phyloP scores from a whole-genome alignment of 768 basidiomycete genomes.

The Lactarius evosmus region DNA sequence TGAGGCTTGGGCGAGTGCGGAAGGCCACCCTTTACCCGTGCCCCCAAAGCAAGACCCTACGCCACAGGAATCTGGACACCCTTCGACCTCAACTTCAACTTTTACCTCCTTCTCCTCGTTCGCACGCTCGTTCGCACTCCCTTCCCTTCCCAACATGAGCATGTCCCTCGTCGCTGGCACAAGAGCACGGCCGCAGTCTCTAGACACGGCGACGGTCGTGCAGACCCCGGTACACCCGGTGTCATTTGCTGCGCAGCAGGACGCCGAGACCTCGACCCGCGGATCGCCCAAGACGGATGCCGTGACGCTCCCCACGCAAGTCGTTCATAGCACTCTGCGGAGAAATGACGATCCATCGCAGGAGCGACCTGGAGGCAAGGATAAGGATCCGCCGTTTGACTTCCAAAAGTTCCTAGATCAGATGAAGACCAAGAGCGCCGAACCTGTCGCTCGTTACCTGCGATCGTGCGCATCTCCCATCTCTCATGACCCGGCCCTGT shows the following conservation, averaged over 20 bases:
- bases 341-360: conserved; percentile 29
- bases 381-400: conserved; percentile 63
- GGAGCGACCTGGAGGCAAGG: conserved; percentile 30
- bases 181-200: conserved; percentile 49
- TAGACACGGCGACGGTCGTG: conserved; percentile 42
- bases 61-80: conserved; percentile 15
- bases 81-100: conserved; percentile 33
- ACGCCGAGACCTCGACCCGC: conserved; percentile 1
- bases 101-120: conserved; percentile 66
- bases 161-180: conserved; percentile 26
- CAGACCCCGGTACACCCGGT: conserved; percentile 17
- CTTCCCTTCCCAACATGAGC: conserved; percentile 37
- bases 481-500: background rate
- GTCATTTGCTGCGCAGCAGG: conserved; percentile 21
- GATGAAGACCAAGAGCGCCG: conserved; percentile 83
- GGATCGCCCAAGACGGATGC: conserved; percentile 22
- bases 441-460: conserved; percentile 92
- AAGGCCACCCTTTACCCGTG: conserved; percentile 55
- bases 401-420: conserved; percentile 95
- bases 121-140: conserved; percentile 61
- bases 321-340: conserved; percentile 26
- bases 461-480: conserved; percentile 68
- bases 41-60: conserved; percentile 8
- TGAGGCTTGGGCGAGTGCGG: conserved; percentile 61
- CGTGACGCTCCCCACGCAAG: background rate